Evolutionary conservation across 257 asterid species (phyloP).

Genomic region (Rhazya stricta): DNA sequence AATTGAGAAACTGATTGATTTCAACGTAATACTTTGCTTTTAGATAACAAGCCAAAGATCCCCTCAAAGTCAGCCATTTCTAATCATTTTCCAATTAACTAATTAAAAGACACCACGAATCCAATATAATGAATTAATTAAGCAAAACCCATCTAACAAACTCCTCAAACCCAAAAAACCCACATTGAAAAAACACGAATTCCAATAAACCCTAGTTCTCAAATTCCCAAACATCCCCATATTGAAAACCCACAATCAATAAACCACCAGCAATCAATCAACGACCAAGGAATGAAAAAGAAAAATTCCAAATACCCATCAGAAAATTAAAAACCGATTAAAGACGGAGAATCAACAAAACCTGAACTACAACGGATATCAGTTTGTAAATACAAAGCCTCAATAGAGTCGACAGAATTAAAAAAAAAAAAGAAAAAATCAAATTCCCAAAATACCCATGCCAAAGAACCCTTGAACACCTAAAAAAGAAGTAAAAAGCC

Average conservation of each 20-base stretch:
- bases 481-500: background rate
- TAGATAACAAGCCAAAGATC: background rate
- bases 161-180: conserved; percentile 16
- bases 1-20: background rate
- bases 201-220: conserved; percentile 38
- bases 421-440: conserved; percentile 6
- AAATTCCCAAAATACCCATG: conserved; percentile 20
- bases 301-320: background rate
- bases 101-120: background rate
- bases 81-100: conserved; percentile 10
- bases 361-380: conserved; percentile 2
- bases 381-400: conserved; percentile 9
- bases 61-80: conserved; percentile 5
- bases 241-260: conserved; percentile 13
- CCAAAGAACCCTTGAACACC: conserved; percentile 14
- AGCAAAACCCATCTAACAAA: conserved; percentile 17
- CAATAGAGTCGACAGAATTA: too few species aligned
- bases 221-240: conserved; percentile 14
- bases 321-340: background rate
- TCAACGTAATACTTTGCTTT: background rate
- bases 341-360: conserved; percentile 2
- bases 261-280: conserved; percentile 7
- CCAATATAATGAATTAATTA: background rate
- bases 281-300: background rate
- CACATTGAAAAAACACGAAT: conserved; percentile 16